Base-by-base conservation (phyloP, 768 basidiomycete genomes). In the Termitomyces heimii region DNA sequence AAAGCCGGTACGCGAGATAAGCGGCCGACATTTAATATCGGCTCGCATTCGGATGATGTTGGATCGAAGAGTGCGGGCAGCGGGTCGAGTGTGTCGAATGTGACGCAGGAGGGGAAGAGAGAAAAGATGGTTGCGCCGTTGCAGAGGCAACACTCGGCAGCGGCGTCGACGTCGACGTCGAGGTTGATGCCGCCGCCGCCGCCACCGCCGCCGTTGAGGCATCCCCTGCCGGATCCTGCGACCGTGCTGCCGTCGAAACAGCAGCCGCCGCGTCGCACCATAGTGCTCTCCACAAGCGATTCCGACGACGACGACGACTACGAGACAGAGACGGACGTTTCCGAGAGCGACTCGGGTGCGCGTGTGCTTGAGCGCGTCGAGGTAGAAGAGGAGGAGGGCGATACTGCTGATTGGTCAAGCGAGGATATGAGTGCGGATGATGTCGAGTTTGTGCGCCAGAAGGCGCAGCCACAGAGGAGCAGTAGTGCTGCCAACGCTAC, bases 321-420 rank as follows among this genome's bases (percentile, higher is more conserved):
- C 42, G 82, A 75, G 58, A 69, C 72, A 3, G 67, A 67, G 45
- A 71, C 69, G 12, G 57, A 58, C 22, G 9, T 40, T 12, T 29
- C 51, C 13, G 75, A 76, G 37, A 60, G 57, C 10, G 61, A 60
- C 1, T 60, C 57, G n/a, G n/a, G n/a, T n/a, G n/a, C n/a, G n/a
- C n/a, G n/a, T n/a, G n/a, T n/a, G n/a, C n/a, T n/a, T n/a, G 18
- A 18, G 37, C 7, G 1, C 37, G 18, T 40, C 7, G 39, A 40
- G 39, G 35, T 37, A 0, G 34, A 18, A 22, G 80, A 80, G 16
- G 76, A 76, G 7, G 75, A 74, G 22, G 77, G 77, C 37, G 77
- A 79, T 14, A 74, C 74, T 20, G 77, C 76, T 32, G 78, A 79
- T 26, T 88, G 86, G 86, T 81, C 80, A 42, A 85, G 82, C 7